A percentile compares a stretch with the other conserved stretches of the same genome.
Evolutionary conservation across 148 eudicot genomes (phyloP).

Genomic region (Talinum fruticosum): DNA sequence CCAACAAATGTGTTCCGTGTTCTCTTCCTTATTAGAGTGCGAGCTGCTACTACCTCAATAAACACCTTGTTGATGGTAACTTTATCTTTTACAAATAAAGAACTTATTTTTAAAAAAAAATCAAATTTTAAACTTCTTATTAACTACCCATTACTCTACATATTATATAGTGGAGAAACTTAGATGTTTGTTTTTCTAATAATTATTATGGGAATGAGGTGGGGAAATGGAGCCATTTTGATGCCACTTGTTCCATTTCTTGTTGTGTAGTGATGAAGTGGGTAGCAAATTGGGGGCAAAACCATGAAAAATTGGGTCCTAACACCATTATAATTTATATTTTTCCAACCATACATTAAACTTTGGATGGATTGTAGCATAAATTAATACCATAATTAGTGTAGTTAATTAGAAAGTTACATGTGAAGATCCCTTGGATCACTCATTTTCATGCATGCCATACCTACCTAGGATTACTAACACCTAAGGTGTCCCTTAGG

Average conservation of each 20-base stretch:
- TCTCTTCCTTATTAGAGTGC: too few species aligned
- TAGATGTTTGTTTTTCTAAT: too few species aligned
- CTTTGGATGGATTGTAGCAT: neutral
- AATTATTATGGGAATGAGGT: neutral
- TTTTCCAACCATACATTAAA: neutral
- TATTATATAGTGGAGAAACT: neutral
- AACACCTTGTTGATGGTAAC: too few species aligned
- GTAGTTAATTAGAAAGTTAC: neutral
- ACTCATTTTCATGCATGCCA: conserved; percentile 2
- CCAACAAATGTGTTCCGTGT: too few species aligned
- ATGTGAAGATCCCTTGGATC: neutral
- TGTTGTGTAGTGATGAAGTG: neutral
- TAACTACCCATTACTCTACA: too few species aligned
- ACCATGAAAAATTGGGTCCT: neutral
- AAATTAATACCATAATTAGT: too few species aligned
- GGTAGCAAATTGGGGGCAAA: neutral
- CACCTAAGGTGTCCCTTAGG: neutral
- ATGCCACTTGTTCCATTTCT: neutral
- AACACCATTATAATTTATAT: neutral
- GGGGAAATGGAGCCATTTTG: neutral
- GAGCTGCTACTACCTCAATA: too few species aligned
- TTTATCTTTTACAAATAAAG: too few species aligned
- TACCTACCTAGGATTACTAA: neutral
- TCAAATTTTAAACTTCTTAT: too few species aligned
- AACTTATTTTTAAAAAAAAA: too few species aligned